phyloP scores from a whole-genome alignment of 192 early-diverging fungal genomes.

The Coemansia sp. region DNA sequence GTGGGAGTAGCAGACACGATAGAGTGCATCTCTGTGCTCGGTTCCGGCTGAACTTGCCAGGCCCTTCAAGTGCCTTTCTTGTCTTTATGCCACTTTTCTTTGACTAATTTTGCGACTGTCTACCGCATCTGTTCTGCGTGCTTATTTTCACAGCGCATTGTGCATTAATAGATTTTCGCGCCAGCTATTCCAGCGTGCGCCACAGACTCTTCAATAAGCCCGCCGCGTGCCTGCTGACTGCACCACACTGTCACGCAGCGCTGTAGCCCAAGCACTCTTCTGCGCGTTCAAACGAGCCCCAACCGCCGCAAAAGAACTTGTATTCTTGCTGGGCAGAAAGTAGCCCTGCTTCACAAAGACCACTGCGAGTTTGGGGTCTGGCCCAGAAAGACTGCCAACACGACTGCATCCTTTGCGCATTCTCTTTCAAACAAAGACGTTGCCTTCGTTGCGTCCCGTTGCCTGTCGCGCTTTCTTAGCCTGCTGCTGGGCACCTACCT shows the following conservation, averaged over 20 bases:
- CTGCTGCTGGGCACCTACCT: not conserved
- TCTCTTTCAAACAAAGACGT: constrained; percentile 13
- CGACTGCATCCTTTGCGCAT: constrained; percentile 1
- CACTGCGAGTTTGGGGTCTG: not conserved
- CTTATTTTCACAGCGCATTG: constrained; percentile 11
- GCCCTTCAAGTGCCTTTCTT: not conserved
- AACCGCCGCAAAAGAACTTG: constrained; percentile 12
- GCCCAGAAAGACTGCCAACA: constrained; percentile 21
- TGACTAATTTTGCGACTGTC: constrained; percentile 1
- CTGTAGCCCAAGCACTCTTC: not conserved
- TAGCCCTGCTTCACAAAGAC: not conserved
- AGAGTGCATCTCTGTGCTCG: not conserved
- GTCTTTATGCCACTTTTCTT: constrained; percentile 2
- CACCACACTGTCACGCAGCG: constrained; percentile 9
- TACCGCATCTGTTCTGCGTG: not conserved
- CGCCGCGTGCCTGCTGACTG: not conserved
- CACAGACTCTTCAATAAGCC: constrained; percentile 7
- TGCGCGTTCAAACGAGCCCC: not conserved
- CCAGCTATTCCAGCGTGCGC: constrained; percentile 5
- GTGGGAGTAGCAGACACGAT: not conserved
- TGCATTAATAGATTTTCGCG: constrained; percentile 27
- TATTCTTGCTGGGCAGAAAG: constrained; percentile 16
- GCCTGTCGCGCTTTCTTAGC: not conserved
- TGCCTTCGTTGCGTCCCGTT: not conserved
- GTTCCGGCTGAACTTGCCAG: not conserved